A percentile compares a stretch with the other conserved stretches of the same genome.
Conservation (phyloP, 148 eudicot genomes). For the Selenicereus undatus region DNA sequence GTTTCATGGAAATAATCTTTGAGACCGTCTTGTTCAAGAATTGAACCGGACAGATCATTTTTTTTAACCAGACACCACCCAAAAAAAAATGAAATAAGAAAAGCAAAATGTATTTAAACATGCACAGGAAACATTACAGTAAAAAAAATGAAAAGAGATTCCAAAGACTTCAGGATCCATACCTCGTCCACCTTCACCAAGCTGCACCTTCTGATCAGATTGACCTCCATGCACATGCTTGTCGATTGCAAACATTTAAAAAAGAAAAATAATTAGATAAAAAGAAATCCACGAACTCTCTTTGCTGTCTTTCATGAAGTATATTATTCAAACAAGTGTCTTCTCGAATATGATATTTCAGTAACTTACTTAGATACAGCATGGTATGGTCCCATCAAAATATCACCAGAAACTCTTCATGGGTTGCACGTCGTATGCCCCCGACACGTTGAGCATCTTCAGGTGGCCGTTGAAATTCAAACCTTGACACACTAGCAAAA, state of each 20-base stretch:
- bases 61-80: too few relatives aligned
- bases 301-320: constrained; percentile 1
- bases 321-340: neutral
- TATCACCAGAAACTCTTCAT: constrained; percentile 4
- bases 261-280: neutral
- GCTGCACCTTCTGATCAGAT: neutral
- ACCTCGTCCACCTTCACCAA: neutral
- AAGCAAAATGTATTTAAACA: neutral
- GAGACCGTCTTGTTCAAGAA: too few relatives aligned
- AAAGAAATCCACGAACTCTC: neutral
- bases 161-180: neutral
- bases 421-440: constrained; percentile 22
- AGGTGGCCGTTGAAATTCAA: neutral
- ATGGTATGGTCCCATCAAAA: constrained; percentile 10
- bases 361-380: neutral
- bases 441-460: constrained; percentile 23
- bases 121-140: neutral
- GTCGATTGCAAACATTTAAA: neutral
- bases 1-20: too few relatives aligned
- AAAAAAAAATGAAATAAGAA: neutral
- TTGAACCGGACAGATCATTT: too few relatives aligned
- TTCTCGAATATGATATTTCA: neutral
- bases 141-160: neutral
- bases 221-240: constrained; percentile 2
- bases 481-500: neutral